Evolutionary conservation across 2,329 filamentous ascomycete species (phyloP).

Genomic region (Zymoseptoria crescenta): DNA sequence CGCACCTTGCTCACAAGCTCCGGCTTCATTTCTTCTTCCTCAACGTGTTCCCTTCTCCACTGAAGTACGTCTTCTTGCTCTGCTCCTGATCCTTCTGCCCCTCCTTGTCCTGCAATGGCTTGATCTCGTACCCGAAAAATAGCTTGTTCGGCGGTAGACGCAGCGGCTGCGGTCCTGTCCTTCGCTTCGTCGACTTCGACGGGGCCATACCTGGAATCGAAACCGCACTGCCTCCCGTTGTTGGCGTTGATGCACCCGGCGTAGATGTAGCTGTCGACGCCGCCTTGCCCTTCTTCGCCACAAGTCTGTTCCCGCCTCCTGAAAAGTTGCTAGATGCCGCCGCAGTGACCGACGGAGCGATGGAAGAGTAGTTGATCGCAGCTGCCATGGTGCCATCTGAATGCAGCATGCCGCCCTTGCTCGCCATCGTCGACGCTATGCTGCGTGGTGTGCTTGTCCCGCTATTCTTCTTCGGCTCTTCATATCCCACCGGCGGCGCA

Average conservation of each 20-base stretch:
- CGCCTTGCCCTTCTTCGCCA: slow-evolving; percentile 69
- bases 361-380: slow-evolving; percentile 90
- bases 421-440: slow-evolving; percentile 41
- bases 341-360: slow-evolving; percentile 67
- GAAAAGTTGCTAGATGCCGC: slow-evolving; percentile 70
- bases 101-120: slow-evolving; percentile 72
- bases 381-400: slow-evolving; percentile 91
- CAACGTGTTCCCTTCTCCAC: slow-evolving; percentile 73
- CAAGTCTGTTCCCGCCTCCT: slow-evolving; percentile 72
- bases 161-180: slow-evolving; percentile 78
- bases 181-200: slow-evolving; percentile 37
- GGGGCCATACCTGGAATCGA: slow-evolving; percentile 27
- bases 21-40: slow-evolving; percentile 57
- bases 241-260: slow-evolving; percentile 45
- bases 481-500: slow-evolving; percentile 85
- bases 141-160: slow-evolving; percentile 80
- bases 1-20: not conserved
- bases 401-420: slow-evolving; percentile 65
- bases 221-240: slow-evolving; percentile 43
- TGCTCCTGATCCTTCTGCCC: slow-evolving; percentile 55
- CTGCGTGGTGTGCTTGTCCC: slow-evolving; percentile 84
- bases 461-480: slow-evolving; percentile 70
- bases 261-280: slow-evolving; percentile 19
- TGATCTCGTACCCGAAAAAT: slow-evolving; percentile 94
- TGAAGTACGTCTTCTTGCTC: slow-evolving; percentile 54